Percentiles rank a stretch among this genome's conserved stretches.
phyloP scores from a whole-genome alignment of 148 eudicot species.

The Rhododendron molle region DNA sequence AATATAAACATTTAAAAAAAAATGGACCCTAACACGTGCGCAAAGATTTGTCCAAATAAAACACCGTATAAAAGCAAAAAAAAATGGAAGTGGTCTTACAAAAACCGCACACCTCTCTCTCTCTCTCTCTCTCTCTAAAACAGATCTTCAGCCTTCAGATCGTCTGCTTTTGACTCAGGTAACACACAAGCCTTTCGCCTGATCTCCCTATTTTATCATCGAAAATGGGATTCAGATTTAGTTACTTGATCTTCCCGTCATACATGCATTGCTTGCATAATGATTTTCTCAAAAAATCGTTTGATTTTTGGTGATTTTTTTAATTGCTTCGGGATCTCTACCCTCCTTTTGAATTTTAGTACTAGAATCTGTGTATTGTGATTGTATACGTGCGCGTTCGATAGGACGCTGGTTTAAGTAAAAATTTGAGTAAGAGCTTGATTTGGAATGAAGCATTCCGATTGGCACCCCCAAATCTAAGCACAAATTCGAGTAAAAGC shows the following conservation, averaged over 20 bases:
- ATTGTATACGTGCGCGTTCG: background rate
- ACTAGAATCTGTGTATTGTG: background rate
- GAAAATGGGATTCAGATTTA: background rate
- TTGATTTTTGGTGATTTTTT: background rate
- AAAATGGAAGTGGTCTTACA: background rate
- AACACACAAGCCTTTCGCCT: background rate
- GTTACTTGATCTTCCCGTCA: background rate
- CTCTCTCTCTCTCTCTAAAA: background rate
- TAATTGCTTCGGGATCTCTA: background rate
- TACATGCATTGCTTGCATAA: background rate
- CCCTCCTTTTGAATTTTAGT: background rate
- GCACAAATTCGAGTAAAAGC: background rate
- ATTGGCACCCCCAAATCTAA: background rate
- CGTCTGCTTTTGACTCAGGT: slow-evolving; percentile 4
- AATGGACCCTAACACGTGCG: too few relatives aligned
- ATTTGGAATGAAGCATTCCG: background rate
- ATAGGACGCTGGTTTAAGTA: background rate
- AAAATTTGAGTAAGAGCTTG: background rate
- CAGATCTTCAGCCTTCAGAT: slow-evolving; percentile 8
- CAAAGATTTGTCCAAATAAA: background rate
- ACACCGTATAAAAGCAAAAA: background rate
- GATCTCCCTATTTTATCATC: background rate
- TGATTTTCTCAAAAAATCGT: background rate
- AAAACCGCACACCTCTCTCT: background rate
- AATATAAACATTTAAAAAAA: too few relatives aligned